phyloP scores from a whole-genome alignment of 768 basidiomycete species.

The Lyophyllum decastes region DNA sequence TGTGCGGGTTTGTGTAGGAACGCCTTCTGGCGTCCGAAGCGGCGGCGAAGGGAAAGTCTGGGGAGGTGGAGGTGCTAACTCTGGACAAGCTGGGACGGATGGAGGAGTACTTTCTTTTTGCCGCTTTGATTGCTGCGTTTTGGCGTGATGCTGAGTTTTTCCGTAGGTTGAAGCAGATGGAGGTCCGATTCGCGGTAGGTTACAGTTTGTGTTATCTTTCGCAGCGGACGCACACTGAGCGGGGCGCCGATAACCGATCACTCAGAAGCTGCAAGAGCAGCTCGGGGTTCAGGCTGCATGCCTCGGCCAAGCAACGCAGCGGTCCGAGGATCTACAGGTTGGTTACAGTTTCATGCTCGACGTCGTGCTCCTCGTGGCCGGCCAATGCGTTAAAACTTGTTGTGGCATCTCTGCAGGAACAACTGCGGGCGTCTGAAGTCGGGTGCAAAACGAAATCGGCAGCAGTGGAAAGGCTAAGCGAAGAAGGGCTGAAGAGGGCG shows the following conservation, averaged over 20 bases:
- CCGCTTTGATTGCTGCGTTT: not conserved
- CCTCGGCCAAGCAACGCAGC: not conserved
- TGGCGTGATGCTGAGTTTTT: not conserved
- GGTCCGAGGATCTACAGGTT: not conserved
- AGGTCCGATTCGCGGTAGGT: conserved; percentile 12
- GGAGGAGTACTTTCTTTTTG: not conserved
- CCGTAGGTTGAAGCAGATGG: conserved; percentile 1
- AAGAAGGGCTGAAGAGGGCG: not conserved
- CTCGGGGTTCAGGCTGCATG: not conserved
- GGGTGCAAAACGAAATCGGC: not conserved
- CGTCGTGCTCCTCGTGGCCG: too few relatives aligned
- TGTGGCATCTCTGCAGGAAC: not conserved
- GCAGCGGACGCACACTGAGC: too few relatives aligned
- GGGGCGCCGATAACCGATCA: too few relatives aligned
- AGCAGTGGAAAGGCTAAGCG: not conserved
- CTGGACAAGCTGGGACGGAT: not conserved
- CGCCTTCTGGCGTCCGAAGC: conserved; percentile 19
- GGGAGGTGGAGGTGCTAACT: not conserved
- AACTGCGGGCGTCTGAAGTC: not conserved
- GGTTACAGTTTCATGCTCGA: too few relatives aligned
- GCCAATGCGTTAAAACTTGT: too few relatives aligned
- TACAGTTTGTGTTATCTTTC: not conserved
- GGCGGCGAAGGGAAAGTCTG: not conserved
- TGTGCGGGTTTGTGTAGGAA: conserved; percentile 22
- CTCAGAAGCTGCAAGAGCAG: not conserved